Evolutionary conservation across 352 stramenopile species (phyloP).

Genomic region (Plasmopara viticola): DNA sequence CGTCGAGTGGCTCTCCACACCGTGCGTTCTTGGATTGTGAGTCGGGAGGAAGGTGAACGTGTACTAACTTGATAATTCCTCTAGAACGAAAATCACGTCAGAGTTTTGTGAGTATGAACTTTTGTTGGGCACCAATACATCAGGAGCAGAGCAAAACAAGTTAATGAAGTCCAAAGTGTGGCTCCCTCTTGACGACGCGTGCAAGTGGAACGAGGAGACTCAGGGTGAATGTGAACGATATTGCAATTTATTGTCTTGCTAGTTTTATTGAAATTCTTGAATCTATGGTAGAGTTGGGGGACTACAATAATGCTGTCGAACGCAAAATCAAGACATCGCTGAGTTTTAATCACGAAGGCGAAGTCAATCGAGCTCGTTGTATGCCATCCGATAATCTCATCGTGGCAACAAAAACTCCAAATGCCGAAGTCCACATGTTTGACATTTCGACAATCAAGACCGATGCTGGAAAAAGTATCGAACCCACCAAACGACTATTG

Average conservation of each 20-base stretch:
- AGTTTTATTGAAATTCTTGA: neutral
- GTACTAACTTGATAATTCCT: neutral
- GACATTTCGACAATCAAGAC: conserved; percentile 95
- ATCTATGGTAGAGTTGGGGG: conserved; percentile 42
- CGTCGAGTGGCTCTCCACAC: conserved; percentile 91
- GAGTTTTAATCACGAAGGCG: conserved; percentile 96
- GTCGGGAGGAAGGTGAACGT: neutral
- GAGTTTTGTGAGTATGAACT: conserved; percentile 94
- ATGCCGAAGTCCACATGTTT: conserved; percentile 94
- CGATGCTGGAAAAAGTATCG: conserved; percentile 72
- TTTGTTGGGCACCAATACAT: conserved; percentile 98
- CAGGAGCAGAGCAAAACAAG: conserved; percentile 82
- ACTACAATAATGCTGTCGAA: conserved; percentile 56
- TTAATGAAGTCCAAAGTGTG: conserved; percentile 88
- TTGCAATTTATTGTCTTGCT: neutral
- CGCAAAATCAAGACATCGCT: conserved; percentile 94
- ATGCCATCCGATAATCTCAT: conserved; percentile 98
- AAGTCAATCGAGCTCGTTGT: conserved; percentile 97
- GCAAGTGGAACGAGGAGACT: conserved; percentile 94
- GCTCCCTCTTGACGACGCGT: conserved; percentile 90
- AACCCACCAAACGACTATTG: conserved; percentile 63
- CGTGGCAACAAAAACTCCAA: conserved; percentile 95
- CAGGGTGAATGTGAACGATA: conserved; percentile 20
- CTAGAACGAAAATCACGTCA: conserved; percentile 35
- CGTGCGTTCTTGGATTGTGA: conserved; percentile 3